phyloP scores from a whole-genome alignment of 2,329 filamentous ascomycete genomes.

The Fusarium stilboides region DNA sequence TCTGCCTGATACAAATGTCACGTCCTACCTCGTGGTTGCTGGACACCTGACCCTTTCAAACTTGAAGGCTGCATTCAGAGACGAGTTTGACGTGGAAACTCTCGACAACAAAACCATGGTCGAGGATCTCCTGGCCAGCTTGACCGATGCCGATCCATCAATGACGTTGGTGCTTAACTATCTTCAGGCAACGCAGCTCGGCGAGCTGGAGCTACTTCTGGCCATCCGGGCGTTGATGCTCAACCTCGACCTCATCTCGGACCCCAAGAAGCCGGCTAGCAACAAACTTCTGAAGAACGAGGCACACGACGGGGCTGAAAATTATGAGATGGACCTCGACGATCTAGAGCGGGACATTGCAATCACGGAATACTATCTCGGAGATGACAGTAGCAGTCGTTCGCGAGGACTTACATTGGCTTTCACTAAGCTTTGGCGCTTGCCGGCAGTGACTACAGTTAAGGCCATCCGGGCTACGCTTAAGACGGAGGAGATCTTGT shows the following conservation, averaged over 20 bases:
- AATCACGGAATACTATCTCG: constrained; percentile 76
- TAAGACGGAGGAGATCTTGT: constrained; percentile 77
- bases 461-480: constrained; percentile 75
- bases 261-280: constrained; percentile 53
- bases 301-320: constrained; percentile 50
- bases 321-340: constrained; percentile 70
- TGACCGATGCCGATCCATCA: constrained; percentile 77
- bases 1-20: constrained; percentile 67
- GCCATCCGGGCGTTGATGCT: constrained; percentile 77
- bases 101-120: constrained; percentile 65
- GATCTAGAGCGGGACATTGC: constrained; percentile 76
- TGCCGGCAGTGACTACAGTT: constrained; percentile 73
- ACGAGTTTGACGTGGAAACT: constrained; percentile 61
- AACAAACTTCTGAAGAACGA: constrained; percentile 54
- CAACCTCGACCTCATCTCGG: constrained; percentile 74
- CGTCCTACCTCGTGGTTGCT: constrained; percentile 72
- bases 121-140: constrained; percentile 73
- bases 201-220: constrained; percentile 76
- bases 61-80: constrained; percentile 70
- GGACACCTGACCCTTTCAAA: constrained; percentile 74
- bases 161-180: constrained; percentile 77
- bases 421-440: constrained; percentile 78
- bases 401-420: constrained; percentile 76
- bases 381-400: constrained; percentile 74
- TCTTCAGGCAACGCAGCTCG: constrained; percentile 75